Conservation (phyloP, 2,329 filamentous ascomycete species). For the Colletotrichum ledebouriae region DNA sequence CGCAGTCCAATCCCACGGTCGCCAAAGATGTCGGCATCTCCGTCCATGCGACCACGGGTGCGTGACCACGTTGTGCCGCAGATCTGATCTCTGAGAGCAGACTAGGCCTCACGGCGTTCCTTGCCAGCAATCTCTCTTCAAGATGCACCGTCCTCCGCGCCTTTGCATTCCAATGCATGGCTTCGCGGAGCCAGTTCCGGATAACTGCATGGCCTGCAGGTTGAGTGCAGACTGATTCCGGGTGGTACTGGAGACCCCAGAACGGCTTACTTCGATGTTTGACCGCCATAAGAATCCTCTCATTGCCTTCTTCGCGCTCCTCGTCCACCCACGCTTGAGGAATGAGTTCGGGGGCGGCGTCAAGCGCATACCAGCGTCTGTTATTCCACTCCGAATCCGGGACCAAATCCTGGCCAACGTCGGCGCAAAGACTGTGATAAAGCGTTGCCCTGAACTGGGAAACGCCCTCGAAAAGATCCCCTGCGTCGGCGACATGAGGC, state of each 20-base stretch:
- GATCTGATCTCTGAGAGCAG: conserved; percentile 48
- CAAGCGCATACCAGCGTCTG: conserved; percentile 56
- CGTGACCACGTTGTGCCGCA: conserved; percentile 7
- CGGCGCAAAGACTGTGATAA: conserved; percentile 76
- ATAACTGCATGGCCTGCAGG: conserved; percentile 74
- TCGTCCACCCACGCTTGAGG: conserved; percentile 75
- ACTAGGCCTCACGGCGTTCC: conserved; percentile 51
- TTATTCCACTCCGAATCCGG: conserved; percentile 52
- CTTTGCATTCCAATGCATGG: conserved; percentile 69
- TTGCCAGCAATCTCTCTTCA: conserved; percentile 46
- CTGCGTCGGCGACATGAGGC: conserved; percentile 38
- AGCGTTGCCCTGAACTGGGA: conserved; percentile 77
- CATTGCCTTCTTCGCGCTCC: conserved; percentile 52
- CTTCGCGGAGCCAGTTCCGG: conserved; percentile 80
- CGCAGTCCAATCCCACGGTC: conserved; percentile 47
- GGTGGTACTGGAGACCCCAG: conserved; percentile 92
- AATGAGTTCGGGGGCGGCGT: conserved; percentile 57
- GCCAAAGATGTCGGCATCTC: conserved; percentile 45
- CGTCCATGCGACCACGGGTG: conserved; percentile 31
- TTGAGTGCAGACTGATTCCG: conserved; percentile 89
- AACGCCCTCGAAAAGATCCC: conserved; percentile 76
- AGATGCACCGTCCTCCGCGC: conserved; percentile 43
- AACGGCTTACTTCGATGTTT: conserved; percentile 78
- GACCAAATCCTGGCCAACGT: conserved; percentile 64
- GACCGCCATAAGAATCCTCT: conserved; percentile 81